Base-by-base conservation (phyloP, 2,329 filamentous ascomycete species). In the Scytalidium lignicola region DNA sequence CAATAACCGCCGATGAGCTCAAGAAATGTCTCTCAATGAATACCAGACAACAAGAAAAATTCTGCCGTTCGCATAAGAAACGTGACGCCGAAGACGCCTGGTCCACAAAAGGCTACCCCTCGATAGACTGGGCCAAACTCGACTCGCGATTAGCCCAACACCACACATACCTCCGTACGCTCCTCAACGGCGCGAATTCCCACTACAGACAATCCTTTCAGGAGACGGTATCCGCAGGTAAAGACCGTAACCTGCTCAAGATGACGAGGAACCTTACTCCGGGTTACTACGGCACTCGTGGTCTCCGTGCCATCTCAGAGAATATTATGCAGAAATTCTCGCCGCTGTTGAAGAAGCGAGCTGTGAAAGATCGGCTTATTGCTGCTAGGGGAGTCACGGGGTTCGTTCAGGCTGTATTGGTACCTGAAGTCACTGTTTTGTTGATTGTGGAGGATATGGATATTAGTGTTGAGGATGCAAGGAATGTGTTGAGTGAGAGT, bases 231-330 rank as follows among this genome's bases (percentile, higher is more conserved):
- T 74, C 75, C 48, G 66, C 71, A 2, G 84, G 83, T 12, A 74
- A 77, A 60, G 79, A 78, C 23, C 75, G 79, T 46, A 85, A 78
- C 21, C 70, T 87, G 49, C 71, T 80, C 46, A 76, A 80, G 51
- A 81, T 74, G 45, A 67, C 57, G 23, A 60, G 70, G 18, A 65
- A 62, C 50, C 73, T 85, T 23, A 83, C 79, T 2, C 86, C 87
- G 9, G 90, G 90, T 0, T 96, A 95, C 67, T 96, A 95, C 67
- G 90, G 90, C 1, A 78, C 84, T 2, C 79, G 83, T 18, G 90
- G 90, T 1, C 74, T 86, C 46, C 79, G 80, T 44, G 69, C 78
- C 46, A 88, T 96, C 77, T 86, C 82, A 41, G 83, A 88, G 58
- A 78, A 77, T 48, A 77, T 90, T 32, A 81, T 87, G 51, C 61